These are phyloP conservation scores for Batrachochytrium dendrobatidis DNA, from an alignment of 371 early-diverging fungal genomes.

Conservation along the genomic window DNA sequence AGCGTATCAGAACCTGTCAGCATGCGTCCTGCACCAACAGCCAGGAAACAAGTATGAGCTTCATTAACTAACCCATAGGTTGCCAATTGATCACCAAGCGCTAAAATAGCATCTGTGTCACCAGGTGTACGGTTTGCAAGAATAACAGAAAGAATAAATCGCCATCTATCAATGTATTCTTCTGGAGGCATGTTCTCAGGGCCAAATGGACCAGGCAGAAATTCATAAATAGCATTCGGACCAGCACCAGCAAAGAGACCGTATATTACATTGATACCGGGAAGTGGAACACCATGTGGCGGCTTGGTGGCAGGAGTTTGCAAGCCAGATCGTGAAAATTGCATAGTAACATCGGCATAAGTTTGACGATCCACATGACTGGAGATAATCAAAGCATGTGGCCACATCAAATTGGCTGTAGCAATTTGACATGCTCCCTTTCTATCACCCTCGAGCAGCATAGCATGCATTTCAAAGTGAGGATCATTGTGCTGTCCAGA, in stretches of 20 bases:
- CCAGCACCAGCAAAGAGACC: constrained; percentile 67
- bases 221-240: constrained; percentile 32
- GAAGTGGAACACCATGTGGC: constrained; percentile 4
- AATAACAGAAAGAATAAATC: constrained; percentile 61
- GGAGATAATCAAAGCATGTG: constrained; percentile 83
- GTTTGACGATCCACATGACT: constrained; percentile 74
- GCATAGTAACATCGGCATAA: constrained; percentile 71
- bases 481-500: neutral
- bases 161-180: constrained; percentile 49
- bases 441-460: constrained; percentile 69
- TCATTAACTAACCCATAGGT: constrained; percentile 55
- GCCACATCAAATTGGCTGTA: constrained; percentile 67
- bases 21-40: no score
- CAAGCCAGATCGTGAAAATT: constrained; percentile 61
- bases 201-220: constrained; percentile 6
- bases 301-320: constrained; percentile 9
- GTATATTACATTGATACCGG: constrained; percentile 63
- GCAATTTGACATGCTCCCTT: constrained; percentile 66
- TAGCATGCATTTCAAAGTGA: constrained; percentile 47
- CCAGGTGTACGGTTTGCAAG: constrained; percentile 78
- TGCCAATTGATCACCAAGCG: constrained; percentile 69
- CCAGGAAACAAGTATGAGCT: constrained; percentile 82
- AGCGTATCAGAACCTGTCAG: constrained; percentile 50
- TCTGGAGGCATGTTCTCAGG: constrained; percentile 2
- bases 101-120: constrained; percentile 60